Evolutionary conservation across 2,329 filamentous ascomycete genomes (phyloP).

Genomic region (Apiospora koreana): DNA sequence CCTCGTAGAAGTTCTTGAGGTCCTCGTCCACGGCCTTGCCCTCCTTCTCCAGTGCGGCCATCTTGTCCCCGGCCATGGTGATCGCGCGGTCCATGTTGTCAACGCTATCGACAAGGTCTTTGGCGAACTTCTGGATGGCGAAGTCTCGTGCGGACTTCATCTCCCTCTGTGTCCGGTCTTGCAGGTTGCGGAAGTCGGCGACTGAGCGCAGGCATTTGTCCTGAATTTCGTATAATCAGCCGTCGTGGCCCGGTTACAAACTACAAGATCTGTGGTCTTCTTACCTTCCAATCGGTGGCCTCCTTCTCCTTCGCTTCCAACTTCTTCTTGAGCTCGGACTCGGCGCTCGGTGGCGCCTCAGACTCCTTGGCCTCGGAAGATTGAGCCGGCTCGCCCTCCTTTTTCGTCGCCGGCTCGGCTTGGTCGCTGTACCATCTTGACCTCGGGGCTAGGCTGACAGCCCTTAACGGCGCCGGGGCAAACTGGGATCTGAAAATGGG

Average conservation of each 20-base stretch:
- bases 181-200: conserved; percentile 96
- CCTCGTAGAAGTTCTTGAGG: conserved; percentile 78
- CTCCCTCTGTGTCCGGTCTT: conserved; percentile 90
- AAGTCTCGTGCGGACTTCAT: conserved; percentile 87
- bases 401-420: conserved; percentile 40
- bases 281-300: conserved; percentile 81
- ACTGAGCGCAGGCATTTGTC: conserved; percentile 93
- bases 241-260: conserved; percentile 1
- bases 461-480: conserved; percentile 37
- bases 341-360: conserved; percentile 39
- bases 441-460: conserved; percentile 27
- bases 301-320: conserved; percentile 73
- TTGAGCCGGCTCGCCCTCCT: conserved; percentile 38
- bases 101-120: conserved; percentile 91
- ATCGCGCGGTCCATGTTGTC: conserved; percentile 98
- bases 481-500: conserved; percentile 47
- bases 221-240: conserved; percentile 45
- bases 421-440: conserved; percentile 39
- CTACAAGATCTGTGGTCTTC: conserved; percentile 24
- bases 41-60: conserved; percentile 50
- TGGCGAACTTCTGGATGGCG: conserved; percentile 92
- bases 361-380: conserved; percentile 35
- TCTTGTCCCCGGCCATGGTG: conserved; percentile 73
- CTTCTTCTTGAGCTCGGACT: conserved; percentile 61
- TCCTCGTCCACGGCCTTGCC: conserved; percentile 55